phyloP scores from a whole-genome alignment of 1,284 basidiomycete genomes.

The Abortiporus biennis region DNA sequence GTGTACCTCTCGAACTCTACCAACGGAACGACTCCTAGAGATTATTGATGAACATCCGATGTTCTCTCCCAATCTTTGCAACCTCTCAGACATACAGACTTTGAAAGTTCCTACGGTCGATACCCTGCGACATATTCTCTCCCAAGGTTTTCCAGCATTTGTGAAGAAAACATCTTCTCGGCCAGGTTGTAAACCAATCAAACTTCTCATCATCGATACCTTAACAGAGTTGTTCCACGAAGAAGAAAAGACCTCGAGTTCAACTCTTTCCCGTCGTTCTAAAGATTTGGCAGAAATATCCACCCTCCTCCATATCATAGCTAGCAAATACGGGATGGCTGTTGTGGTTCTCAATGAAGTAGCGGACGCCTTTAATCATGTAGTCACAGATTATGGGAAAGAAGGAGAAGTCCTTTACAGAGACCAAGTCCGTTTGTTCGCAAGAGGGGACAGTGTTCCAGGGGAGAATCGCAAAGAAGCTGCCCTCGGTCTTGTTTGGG shows the following conservation, averaged over 20 bases:
- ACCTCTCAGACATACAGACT: conserved; percentile 66
- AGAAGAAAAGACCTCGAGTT: conserved; percentile 44
- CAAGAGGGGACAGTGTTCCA: conserved; percentile 49
- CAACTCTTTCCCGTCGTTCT: conserved; percentile 64
- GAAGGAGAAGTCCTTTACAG: conserved; percentile 51
- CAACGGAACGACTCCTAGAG: conserved; percentile 59
- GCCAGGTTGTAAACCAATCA: conserved; percentile 44
- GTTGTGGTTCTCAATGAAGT: conserved; percentile 86
- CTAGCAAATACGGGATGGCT: conserved; percentile 57
- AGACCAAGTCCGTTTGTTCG: conserved; percentile 75
- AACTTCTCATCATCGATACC: conserved; percentile 76
- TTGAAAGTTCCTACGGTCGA: conserved; percentile 53
- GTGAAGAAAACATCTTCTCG: conserved; percentile 29
- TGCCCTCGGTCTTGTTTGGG: conserved; percentile 83
- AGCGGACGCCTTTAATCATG: conserved; percentile 55
- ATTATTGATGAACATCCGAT: conserved; percentile 46
- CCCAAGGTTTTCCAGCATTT: conserved; percentile 55
- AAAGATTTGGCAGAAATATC: conserved; percentile 64
- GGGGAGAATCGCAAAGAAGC: conserved; percentile 70
- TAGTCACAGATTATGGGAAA: conserved; percentile 15
- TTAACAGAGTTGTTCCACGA: conserved; percentile 77
- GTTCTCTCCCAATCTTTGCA: conserved; percentile 38
- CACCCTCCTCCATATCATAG: conserved; percentile 61
- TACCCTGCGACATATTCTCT: conserved; percentile 63
- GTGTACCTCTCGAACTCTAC: conserved; percentile 67